These are phyloP conservation scores for Ichthyophthirius multifiliis DNA, from an alignment of 169 alveolate genomes.

Conservation along the genomic window DNA sequence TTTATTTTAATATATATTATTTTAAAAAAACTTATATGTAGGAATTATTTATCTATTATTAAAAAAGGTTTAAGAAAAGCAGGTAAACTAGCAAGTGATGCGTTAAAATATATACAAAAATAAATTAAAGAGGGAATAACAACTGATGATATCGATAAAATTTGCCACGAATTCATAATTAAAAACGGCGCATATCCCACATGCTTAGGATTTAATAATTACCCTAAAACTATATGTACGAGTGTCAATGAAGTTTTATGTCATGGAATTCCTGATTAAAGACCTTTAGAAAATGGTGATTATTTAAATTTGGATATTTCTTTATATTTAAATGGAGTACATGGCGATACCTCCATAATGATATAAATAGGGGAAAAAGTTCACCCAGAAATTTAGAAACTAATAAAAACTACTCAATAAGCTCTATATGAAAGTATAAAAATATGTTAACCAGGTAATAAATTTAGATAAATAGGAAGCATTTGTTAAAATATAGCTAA, in stretches of 20 bases:
- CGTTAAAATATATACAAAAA: conserved; percentile 40
- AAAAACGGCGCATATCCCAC: conserved; percentile 90
- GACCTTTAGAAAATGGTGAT: conserved; percentile 87
- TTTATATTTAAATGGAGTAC: conserved; percentile 86
- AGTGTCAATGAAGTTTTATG: conserved; percentile 92
- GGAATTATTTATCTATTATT: no score
- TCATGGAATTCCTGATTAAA: conserved; percentile 92
- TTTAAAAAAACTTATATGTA: no score
- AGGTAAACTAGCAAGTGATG: conserved; percentile 48
- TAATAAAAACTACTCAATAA: conserved; percentile 46
- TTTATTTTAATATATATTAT: no score
- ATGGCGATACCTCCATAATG: conserved; percentile 70
- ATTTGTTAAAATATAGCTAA: conserved; percentile 74
- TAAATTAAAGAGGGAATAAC: conserved; percentile 75
- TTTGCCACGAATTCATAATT: conserved; percentile 85
- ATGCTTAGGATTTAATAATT: conserved; percentile 89
- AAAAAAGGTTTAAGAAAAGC: conserved; percentile 44
- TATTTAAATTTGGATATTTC: conserved; percentile 90
- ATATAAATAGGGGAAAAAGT: conserved; percentile 58
- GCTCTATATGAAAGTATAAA: conserved; percentile 81
- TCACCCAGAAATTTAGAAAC: conserved; percentile 57
- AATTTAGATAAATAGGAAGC: conserved; percentile 83
- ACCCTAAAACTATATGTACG: conserved; percentile 92
- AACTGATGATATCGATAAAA: conserved; percentile 88
- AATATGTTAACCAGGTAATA: conserved; percentile 86